Evolutionary conservation across 768 basidiomycete species (phyloP), one percentile per base, ranked within the genome.

Genomic region (Lanmaoa pseudosensibilis): DNA sequence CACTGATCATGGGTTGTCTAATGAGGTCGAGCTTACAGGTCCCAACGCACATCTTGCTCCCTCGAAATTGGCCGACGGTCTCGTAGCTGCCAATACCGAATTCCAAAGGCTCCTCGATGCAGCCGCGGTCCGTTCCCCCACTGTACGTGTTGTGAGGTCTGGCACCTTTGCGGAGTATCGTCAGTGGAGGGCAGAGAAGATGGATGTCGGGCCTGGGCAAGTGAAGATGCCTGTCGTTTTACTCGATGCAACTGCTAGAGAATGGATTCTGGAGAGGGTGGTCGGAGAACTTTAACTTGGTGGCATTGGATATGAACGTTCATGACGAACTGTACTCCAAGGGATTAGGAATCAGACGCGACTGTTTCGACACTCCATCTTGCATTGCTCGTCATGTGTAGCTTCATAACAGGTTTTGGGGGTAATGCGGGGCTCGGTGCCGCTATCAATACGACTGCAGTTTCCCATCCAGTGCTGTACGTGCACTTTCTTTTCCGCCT

Each of bases 391-490:
- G 76, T 86, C 2, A 9, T 81, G 7, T 92, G 82, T 60, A 81
- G 82, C 53, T 87, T 82, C 69, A 73, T 90, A 63, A 92, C 90
- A 0, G 94, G 94, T 0, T 73, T 81, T 2, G 94, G 92, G 1
- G 87, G 87, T 0, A 88, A 87, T 56, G 86, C 81, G 2, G 92
- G 90, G 0, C 70, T 91, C 5, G 75, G 79, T 0, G 79, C 85
- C n/a, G 78, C 85, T 0, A 76, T 94, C 23, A 97, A 95, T 65
- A 77, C 89, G 3, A 89, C 88, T 0, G 94, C 94, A 84, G 84
- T 19, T 94, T 94, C 62, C 84, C 90, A 0, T 86, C 92, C 57
- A 74, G 73, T 44, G 78, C 82, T 38, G 90, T 91, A 60, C 56
- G 86, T 74, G 10, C 34, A 43, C 19, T 18, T 30, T 19, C 21